Conservation (phyloP, 768 basidiomycete species). For the Lactifluus volemus region DNA sequence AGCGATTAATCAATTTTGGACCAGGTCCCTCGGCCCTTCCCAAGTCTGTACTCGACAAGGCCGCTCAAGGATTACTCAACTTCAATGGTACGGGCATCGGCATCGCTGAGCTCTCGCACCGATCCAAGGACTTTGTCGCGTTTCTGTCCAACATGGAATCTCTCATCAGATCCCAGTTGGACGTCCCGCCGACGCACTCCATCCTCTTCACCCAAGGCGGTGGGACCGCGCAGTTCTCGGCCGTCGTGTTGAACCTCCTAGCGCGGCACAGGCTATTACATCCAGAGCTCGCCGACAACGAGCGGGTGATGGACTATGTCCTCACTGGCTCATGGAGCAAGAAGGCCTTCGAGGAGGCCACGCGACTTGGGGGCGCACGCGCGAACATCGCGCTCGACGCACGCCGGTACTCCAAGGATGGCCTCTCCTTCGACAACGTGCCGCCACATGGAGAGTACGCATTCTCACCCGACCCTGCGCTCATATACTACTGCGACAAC, state of each 20-base stretch:
- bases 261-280: conserved; percentile 73
- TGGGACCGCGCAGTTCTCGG: conserved; percentile 86
- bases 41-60: conserved; percentile 74
- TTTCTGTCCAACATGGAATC: conserved; percentile 55
- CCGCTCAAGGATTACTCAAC: conserved; percentile 79
- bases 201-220: conserved; percentile 95
- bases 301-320: conserved; percentile 75
- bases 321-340: conserved; percentile 91
- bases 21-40: conserved; percentile 93
- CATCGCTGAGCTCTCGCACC: conserved; percentile 92
- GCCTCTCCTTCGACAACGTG: conserved; percentile 69
- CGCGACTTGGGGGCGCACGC: conserved; percentile 47
- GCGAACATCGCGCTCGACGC: conserved; percentile 70
- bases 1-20: conserved; percentile 79
- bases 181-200: conserved; percentile 73
- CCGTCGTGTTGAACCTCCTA: conserved; percentile 85
- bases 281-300: conserved; percentile 45
- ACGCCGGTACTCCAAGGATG: conserved; percentile 50
- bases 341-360: conserved; percentile 78
- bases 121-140: conserved; percentile 78
- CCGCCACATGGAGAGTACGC: conserved; percentile 64
- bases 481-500: conserved; percentile 99
- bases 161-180: conserved; percentile 66
- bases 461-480: conserved; percentile 74
- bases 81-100: conserved; percentile 90